phyloP scores from a whole-genome alignment of 345 rosid species.

The Erysimum cheiranthoides region DNA sequence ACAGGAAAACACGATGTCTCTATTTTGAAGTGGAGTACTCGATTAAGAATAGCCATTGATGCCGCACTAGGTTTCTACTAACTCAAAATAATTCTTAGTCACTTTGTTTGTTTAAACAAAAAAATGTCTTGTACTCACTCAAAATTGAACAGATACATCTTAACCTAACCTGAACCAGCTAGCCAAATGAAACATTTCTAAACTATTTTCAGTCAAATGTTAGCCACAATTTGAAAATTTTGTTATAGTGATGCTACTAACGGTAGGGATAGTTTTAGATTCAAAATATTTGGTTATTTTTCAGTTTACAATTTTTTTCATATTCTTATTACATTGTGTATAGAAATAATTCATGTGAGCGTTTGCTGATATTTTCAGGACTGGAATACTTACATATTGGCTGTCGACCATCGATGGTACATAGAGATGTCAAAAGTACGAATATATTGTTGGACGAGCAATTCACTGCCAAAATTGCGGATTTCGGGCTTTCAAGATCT shows the following conservation, averaged over 20 bases:
- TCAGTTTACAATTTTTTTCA: not conserved
- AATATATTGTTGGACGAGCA: slow-evolving; percentile 43
- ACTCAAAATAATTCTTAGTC: not conserved
- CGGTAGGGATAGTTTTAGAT: not conserved
- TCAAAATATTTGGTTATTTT: not conserved
- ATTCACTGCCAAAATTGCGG: slow-evolving; percentile 51
- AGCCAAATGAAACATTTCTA: not conserved
- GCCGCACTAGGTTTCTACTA: slow-evolving; percentile 29
- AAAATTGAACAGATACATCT: not conserved
- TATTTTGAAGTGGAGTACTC: slow-evolving; percentile 41
- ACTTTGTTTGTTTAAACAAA: not conserved
- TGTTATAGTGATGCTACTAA: not conserved
- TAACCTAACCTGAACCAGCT: not conserved
- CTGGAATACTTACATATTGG: slow-evolving; percentile 31
- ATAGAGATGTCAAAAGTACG: slow-evolving; percentile 28
- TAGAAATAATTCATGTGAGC: not conserved
- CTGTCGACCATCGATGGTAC: slow-evolving; percentile 27
- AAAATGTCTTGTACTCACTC: not conserved
- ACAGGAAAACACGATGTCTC: slow-evolving; percentile 19
- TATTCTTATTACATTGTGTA: not conserved
- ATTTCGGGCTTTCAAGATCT: slow-evolving; percentile 42
- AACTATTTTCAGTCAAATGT: not conserved
- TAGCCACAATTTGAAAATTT: not conserved
- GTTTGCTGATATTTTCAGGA: not conserved
- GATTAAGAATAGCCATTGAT: slow-evolving; percentile 50